Percentiles rank a stretch among this genome's conserved stretches.
phyloP scores from a whole-genome alignment of 805 yeast genomes.

The Yamadazyma sp. region DNA sequence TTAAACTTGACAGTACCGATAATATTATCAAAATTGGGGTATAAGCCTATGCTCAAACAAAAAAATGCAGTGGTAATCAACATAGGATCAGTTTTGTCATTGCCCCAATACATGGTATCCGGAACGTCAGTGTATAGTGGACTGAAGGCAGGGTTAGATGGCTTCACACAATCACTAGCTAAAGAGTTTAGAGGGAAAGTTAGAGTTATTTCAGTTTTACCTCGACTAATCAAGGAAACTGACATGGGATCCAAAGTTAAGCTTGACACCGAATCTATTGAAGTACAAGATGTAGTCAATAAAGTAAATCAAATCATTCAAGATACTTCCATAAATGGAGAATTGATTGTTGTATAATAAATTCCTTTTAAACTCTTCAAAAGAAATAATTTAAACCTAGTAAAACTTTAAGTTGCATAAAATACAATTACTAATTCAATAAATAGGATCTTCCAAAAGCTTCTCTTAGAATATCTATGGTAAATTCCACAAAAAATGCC shows the following conservation, averaged over 20 bases:
- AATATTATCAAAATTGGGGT: constrained; percentile 50
- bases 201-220: constrained; percentile 62
- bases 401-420: not conserved
- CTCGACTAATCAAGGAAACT: constrained; percentile 66
- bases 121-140: constrained; percentile 71
- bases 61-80: constrained; percentile 48
- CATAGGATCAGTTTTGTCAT: constrained; percentile 62
- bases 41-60: constrained; percentile 47
- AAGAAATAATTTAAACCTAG: not conserved
- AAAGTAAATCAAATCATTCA: constrained; percentile 20
- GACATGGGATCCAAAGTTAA: constrained; percentile 52
- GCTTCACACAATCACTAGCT: constrained; percentile 59
- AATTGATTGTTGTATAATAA: constrained; percentile 13
- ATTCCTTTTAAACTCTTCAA: too few relatives aligned
- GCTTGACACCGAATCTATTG: constrained; percentile 18
- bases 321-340: constrained; percentile 27
- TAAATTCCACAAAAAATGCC: too few relatives aligned
- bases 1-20: constrained; percentile 65
- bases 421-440: not conserved
- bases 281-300: constrained; percentile 26
- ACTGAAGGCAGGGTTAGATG: constrained; percentile 65
- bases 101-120: constrained; percentile 29
- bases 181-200: constrained; percentile 55
- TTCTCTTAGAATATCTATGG: too few relatives aligned
- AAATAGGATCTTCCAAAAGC: too few relatives aligned